phyloP scores from a whole-genome alignment of 2,329 filamentous ascomycete species.

The Massarina eburnea region DNA sequence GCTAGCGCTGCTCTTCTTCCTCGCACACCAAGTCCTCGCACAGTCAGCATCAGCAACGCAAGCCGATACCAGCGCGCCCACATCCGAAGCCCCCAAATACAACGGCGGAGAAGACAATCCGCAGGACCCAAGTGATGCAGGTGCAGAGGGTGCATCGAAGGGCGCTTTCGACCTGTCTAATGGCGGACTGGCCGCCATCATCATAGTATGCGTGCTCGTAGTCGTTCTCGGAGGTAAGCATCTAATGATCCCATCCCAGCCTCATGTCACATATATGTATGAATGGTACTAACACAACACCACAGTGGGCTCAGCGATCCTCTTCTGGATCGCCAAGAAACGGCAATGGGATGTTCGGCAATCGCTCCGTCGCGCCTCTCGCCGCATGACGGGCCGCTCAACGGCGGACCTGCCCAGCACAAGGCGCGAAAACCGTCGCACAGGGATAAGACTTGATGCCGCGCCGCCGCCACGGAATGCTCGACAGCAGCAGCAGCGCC shows the following conservation, averaged over 20 bases:
- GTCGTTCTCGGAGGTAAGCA: slow-evolving; percentile 58
- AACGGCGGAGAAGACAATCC: slow-evolving; percentile 43
- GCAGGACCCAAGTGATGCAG: slow-evolving; percentile 49
- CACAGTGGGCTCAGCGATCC: slow-evolving; percentile 63
- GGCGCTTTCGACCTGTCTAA: slow-evolving; percentile 66
- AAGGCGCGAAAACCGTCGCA: slow-evolving; percentile 38
- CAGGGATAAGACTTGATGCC: slow-evolving; percentile 38
- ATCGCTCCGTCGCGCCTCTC: slow-evolving; percentile 66
- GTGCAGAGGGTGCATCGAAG: slow-evolving; percentile 65
- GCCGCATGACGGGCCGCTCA: slow-evolving; percentile 47
- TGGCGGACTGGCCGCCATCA: slow-evolving; percentile 72
- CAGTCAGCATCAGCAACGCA: slow-evolving; percentile 11
- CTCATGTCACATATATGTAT: not conserved
- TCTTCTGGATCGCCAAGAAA: slow-evolving; percentile 83
- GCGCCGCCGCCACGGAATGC: slow-evolving; percentile 36
- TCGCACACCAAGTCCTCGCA: slow-evolving; percentile 25
- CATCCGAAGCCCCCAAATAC: slow-evolving; percentile 23
- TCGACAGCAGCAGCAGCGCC: slow-evolving; percentile 11
- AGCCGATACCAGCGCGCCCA: slow-evolving; percentile 21
- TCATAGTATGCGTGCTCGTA: slow-evolving; percentile 70
- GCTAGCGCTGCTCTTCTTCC: slow-evolving; percentile 29
- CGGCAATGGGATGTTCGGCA: slow-evolving; percentile 79
- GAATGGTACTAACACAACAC: slow-evolving; percentile 13
- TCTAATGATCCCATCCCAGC: slow-evolving; percentile 7
- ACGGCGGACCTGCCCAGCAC: slow-evolving; percentile 25